Conservation (phyloP, 2,329 filamentous ascomycete genomes). For the Tolypocladium ovalisporum region DNA sequence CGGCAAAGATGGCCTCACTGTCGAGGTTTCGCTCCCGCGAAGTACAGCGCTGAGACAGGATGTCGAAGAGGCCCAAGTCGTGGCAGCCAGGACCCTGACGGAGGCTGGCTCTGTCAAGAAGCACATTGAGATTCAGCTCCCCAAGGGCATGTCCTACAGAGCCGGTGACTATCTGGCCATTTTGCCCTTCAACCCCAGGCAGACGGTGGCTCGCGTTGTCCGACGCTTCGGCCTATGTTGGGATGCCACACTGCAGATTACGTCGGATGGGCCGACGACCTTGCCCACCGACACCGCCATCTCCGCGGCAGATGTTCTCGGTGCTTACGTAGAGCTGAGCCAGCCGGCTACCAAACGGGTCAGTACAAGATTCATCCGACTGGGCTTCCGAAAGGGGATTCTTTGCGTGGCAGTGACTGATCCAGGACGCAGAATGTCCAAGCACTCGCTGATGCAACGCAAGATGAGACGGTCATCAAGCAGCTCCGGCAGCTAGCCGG, state of each 20-base stretch:
- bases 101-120: constrained; percentile 45
- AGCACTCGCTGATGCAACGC: constrained; percentile 35
- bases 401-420: constrained; percentile 4
- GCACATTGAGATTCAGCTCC: constrained; percentile 57
- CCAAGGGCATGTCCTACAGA: constrained; percentile 53
- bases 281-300: constrained; percentile 46
- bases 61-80: constrained; percentile 48
- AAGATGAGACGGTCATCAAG: constrained; percentile 29
- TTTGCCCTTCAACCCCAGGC: constrained; percentile 57
- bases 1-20: constrained; percentile 16
- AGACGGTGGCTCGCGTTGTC: constrained; percentile 52
- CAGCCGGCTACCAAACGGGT: constrained; percentile 62
- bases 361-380: constrained; percentile 8
- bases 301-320: constrained; percentile 52
- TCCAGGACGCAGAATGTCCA: constrained; percentile 18
- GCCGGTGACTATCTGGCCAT: constrained; percentile 70
- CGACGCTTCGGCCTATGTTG: constrained; percentile 55
- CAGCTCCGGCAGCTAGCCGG: constrained; percentile 36
- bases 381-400: background rate
- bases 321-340: constrained; percentile 61
- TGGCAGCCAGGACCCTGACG: constrained; percentile 40
- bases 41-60: constrained; percentile 51
- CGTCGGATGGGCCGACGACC: constrained; percentile 35
- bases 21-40: constrained; percentile 42
- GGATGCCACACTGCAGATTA: constrained; percentile 56